phyloP scores from a whole-genome alignment of 1,284 basidiomycete genomes.

The Boletus holoroseus region DNA sequence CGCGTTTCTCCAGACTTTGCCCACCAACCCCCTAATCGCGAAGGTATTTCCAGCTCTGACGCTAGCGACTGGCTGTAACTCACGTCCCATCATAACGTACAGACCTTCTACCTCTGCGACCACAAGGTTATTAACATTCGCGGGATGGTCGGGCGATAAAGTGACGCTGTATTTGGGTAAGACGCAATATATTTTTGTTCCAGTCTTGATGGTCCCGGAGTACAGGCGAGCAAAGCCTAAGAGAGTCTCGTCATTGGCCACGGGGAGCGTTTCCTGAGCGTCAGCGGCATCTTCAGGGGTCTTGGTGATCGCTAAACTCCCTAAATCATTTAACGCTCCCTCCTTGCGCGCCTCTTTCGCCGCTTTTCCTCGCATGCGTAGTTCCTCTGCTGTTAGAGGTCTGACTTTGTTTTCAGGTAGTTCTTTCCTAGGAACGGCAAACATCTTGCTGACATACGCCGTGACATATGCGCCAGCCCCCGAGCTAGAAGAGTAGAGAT shows the following conservation, averaged over 20 bases:
- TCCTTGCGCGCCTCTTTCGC: slow-evolving; percentile 50
- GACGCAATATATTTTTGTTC: slow-evolving; percentile 66
- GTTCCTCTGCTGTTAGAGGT: slow-evolving; percentile 80
- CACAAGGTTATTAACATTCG: slow-evolving; percentile 68
- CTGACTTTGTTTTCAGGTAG: slow-evolving; percentile 83
- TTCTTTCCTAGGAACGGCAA: slow-evolving; percentile 77
- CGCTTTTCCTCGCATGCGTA: slow-evolving; percentile 66
- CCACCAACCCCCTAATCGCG: slow-evolving; percentile 86
- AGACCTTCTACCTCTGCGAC: slow-evolving; percentile 66
- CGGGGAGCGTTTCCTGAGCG: slow-evolving; percentile 14
- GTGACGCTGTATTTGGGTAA: slow-evolving; percentile 86
- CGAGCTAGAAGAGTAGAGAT: slow-evolving; percentile 74
- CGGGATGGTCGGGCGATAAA: slow-evolving; percentile 61
- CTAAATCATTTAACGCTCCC: slow-evolving; percentile 30
- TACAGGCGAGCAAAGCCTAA: slow-evolving; percentile 94
- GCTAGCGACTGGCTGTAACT: slow-evolving; percentile 76
- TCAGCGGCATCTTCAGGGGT: slow-evolving; percentile 17
- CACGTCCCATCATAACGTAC: slow-evolving; percentile 98
- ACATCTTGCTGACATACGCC: slow-evolving; percentile 98
- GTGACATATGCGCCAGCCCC: slow-evolving; percentile 58
- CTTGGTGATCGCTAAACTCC: slow-evolving; percentile 21
- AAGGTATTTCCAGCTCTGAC: slow-evolving; percentile 97
- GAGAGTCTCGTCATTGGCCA: slow-evolving; percentile 53
- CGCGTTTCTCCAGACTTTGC: slow-evolving; percentile 85
- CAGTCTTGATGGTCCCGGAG: slow-evolving; percentile 75